These are phyloP conservation scores for Cladophialophora chaetospira DNA, from an alignment of 2,329 filamentous ascomycete species.

Conservation along the genomic window DNA sequence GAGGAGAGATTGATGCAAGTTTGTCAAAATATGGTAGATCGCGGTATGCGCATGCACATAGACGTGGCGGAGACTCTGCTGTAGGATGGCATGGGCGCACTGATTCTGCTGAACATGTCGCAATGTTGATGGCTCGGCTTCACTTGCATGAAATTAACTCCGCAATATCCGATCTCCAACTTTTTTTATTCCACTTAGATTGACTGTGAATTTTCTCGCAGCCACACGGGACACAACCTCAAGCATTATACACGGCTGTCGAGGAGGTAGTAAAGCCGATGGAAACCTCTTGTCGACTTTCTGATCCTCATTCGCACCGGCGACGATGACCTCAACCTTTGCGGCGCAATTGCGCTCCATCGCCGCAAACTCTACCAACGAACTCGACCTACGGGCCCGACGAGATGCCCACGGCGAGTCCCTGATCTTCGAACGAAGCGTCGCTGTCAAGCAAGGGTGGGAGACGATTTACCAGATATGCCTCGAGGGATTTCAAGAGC, in stretches of 20 bases:
- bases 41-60: constrained; percentile 27
- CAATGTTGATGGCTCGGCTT: constrained; percentile 4
- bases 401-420: constrained; percentile 91
- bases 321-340: constrained; percentile 76
- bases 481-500: constrained; percentile 83
- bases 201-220: constrained; percentile 5
- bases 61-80: constrained; percentile 18
- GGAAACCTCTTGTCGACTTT: background rate
- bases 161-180: constrained; percentile 17
- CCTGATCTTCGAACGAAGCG: constrained; percentile 83
- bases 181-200: constrained; percentile 7
- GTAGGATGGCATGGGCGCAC: background rate
- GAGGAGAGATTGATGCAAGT: constrained; percentile 21
- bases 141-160: constrained; percentile 4
- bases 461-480: constrained; percentile 86
- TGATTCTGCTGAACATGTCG: background rate
- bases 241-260: too few species aligned
- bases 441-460: constrained; percentile 86
- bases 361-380: constrained; percentile 83
- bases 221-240: too few species aligned
- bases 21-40: constrained; percentile 28
- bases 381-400: constrained; percentile 90
- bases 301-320: background rate
- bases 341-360: constrained; percentile 93
- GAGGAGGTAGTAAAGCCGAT: background rate